These are phyloP conservation scores for Coelastrella sp. DNA, from an alignment of 139 green algal genomes.

Conservation along the genomic window DNA sequence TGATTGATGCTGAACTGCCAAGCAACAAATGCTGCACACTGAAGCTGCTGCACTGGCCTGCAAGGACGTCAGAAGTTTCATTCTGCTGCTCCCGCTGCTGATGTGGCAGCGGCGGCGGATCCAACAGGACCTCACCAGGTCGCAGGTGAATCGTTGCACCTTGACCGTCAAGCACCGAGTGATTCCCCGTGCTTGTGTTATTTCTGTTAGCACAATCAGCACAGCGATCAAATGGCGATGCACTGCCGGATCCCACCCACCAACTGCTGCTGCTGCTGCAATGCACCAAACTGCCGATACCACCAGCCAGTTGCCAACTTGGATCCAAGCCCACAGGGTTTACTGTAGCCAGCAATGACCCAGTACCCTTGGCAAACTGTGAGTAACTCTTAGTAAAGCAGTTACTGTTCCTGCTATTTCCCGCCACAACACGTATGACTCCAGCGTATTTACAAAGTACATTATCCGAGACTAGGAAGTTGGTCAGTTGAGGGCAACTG, in stretches of 20 bases:
- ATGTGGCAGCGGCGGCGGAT: background rate
- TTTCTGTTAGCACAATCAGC: too few relatives aligned
- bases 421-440: constrained; percentile 74
- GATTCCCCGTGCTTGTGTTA: too few relatives aligned
- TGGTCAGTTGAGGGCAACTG: background rate
- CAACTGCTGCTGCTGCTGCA: background rate
- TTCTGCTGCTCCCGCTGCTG: background rate
- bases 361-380: constrained; percentile 77
- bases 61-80: background rate
- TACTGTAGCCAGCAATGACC: constrained; percentile 69
- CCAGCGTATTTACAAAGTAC: constrained; percentile 57
- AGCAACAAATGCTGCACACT: background rate
- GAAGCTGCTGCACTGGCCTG: background rate
- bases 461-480: constrained; percentile 53
- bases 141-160: background rate
- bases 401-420: constrained; percentile 54
- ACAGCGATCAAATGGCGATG: background rate
- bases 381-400: constrained; percentile 89
- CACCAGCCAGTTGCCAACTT: background rate
- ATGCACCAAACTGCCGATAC: constrained; percentile 24
- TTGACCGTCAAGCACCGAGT: too few relatives aligned
- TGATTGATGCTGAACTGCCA: background rate
- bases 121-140: background rate
- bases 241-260: background rate
- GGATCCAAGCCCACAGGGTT: background rate